Percentiles rank a stretch among this genome's conserved stretches.
Evolutionary conservation across 2,329 filamentous ascomycete species (phyloP).

Genomic region (Drechslerella dactyloides): DNA sequence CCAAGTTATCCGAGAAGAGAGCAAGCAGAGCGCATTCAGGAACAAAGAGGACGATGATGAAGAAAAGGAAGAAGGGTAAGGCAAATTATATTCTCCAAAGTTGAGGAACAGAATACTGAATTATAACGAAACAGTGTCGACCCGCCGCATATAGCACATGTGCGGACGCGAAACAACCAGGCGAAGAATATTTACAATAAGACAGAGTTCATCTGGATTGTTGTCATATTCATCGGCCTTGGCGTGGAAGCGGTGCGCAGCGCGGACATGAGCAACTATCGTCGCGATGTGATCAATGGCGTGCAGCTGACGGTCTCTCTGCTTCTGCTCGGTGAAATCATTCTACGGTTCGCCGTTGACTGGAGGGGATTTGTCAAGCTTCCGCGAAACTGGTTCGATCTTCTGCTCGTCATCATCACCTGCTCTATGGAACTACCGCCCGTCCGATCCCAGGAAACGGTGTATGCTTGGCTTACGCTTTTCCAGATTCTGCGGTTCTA

Average conservation of each 20-base stretch:
- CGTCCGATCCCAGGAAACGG: slow-evolving; percentile 72
- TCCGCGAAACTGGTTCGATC: slow-evolving; percentile 78
- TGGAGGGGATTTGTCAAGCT: slow-evolving; percentile 80
- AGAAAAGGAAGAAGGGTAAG: slow-evolving; percentile 53
- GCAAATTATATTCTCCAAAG: neutral
- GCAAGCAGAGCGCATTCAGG: slow-evolving; percentile 90
- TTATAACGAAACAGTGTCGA: slow-evolving; percentile 12
- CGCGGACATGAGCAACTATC: slow-evolving; percentile 71
- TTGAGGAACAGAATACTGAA: neutral
- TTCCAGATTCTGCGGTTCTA: slow-evolving; percentile 95
- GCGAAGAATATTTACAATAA: slow-evolving; percentile 77
- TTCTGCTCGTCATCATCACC: slow-evolving; percentile 79
- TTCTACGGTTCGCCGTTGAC: slow-evolving; percentile 76
- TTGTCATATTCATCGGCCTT: slow-evolving; percentile 80
- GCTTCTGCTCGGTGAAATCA: slow-evolving; percentile 79
- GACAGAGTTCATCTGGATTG: slow-evolving; percentile 77
- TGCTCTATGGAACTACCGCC: slow-evolving; percentile 82
- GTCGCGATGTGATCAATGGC: slow-evolving; percentile 70
- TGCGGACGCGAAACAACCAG: slow-evolving; percentile 62
- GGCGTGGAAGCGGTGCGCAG: slow-evolving; percentile 79
- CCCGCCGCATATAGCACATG: slow-evolving; percentile 60
- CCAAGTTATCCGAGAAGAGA: slow-evolving; percentile 89
- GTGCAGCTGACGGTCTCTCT: slow-evolving; percentile 79
- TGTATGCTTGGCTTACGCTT: slow-evolving; percentile 85
- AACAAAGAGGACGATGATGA: slow-evolving; percentile 68